A percentile compares a stretch with the other conserved stretches of the same genome.
Conservation (phyloP, 257 asterid species). For the Verbascum thapsus region DNA sequence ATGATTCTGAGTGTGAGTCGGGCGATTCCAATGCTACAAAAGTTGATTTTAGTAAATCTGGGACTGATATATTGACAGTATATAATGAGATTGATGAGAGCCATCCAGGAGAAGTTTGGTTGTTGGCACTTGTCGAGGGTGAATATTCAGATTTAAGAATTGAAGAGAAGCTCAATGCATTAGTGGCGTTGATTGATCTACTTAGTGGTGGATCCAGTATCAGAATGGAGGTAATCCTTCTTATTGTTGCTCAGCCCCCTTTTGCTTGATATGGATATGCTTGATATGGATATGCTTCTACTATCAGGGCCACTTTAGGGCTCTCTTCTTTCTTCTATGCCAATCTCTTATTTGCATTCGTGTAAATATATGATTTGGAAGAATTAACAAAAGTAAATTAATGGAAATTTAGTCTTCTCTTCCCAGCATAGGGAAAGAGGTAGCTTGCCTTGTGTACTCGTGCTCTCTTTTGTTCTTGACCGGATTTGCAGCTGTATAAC, state of each 20-base stretch:
- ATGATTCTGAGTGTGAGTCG: slow-evolving; percentile 60
- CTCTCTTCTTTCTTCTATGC: slow-evolving; percentile 3
- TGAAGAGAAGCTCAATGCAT: slow-evolving; percentile 81
- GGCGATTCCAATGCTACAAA: slow-evolving; percentile 48
- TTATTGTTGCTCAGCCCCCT: slow-evolving; percentile 4
- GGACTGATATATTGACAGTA: slow-evolving; percentile 34
- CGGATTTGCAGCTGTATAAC: not conserved
- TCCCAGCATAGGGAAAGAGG: not conserved
- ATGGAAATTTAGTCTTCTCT: not conserved
- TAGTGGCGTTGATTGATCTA: slow-evolving; percentile 75
- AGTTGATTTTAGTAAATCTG: slow-evolving; percentile 37
- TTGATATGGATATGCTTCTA: not conserved
- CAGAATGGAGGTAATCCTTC: slow-evolving; percentile 72
- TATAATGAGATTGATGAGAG: slow-evolving; percentile 92
- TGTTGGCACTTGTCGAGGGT: slow-evolving; percentile 91
- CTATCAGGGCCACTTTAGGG: not conserved
- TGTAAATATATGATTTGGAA: no score
- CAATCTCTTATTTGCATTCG: slow-evolving; percentile 10
- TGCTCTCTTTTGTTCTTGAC: slow-evolving; percentile 6
- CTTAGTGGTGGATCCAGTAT: slow-evolving; percentile 75
- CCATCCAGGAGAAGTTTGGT: slow-evolving; percentile 93
- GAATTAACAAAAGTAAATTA: not conserved
- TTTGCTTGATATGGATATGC: slow-evolving; percentile 5
- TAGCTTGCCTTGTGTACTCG: not conserved
- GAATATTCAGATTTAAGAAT: slow-evolving; percentile 91